Evolutionary conservation across 768 basidiomycete genomes (phyloP), one percentile per base, ranked within the genome.

Genomic region (Boletus pseudopeckii): DNA sequence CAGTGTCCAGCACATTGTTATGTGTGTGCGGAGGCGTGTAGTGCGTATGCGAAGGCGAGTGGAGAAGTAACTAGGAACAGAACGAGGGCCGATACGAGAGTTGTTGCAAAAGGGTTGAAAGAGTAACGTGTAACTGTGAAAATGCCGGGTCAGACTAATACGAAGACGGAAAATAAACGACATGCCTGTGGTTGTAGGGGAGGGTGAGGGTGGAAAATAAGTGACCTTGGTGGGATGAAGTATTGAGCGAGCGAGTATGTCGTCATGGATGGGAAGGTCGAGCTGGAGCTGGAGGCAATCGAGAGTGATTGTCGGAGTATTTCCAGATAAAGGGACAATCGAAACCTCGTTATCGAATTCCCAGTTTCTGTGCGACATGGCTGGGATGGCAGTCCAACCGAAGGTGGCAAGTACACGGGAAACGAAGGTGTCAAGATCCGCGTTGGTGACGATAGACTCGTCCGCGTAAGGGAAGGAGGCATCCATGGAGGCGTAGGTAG

Each of bases 401-500:
- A 77, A 77, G 26, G 74, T 71, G 45, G 64, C 64, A 53, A 83
- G 72, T 17, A 78, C 73, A 20, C 64, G 59, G 20, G 60, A 61
- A 40, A 80, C 72, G 42, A 78, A 61, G 37, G 73, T 63, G 75
- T 82, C 81, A 32, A 83, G 75, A 66, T 69, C 65, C 48, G 50
- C 52, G 41, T 33, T 58, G 56, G 46, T 54, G 30, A 54, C 46
- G 40, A 63, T 53, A 41, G 53, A 57, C 26, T 7, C 52, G 52
- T 57, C 61, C 64, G 41, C 68, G 61, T 64, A 65, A 48, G 58
- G 66, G 65, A 58, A 67, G 52, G 46, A 57, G 26, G 65, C 61
- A 39, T 77, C 68, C 49, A 71, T 69, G 20, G 80, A 78, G 37
- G 80, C 74, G 57, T 80, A 74, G 15, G 60, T 56, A 59, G 79